Base-by-base conservation (phyloP, 2,329 filamentous ascomycete genomes). In the Ilyonectria robusta region DNA sequence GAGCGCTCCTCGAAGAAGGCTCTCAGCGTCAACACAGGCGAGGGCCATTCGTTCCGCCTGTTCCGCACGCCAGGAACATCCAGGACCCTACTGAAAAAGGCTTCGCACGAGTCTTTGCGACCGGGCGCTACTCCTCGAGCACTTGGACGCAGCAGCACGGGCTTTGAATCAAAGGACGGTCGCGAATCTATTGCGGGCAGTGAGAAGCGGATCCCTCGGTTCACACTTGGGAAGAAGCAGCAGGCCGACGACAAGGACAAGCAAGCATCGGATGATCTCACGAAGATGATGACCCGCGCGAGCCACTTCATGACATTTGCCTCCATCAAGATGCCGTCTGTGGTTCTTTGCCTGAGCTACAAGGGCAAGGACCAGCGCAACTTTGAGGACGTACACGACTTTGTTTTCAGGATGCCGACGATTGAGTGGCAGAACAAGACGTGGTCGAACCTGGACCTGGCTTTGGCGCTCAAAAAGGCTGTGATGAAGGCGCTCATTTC, bases 341-440 rank as follows among this genome's bases (percentile, higher is more conserved):
- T 99, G 73, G 94, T 98, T 2, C 89, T 99, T 37, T 99, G 96
- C 78, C 87, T 99, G 31, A 97, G 93, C 78, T 98, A 98, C 87
- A 97, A 98, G 81, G 96, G 97, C 77, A 97, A 94, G 79, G 94
- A 95, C 50, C 94, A 97, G 71, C 94, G 95, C 78, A 99, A 98
- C 76, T 88, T 99, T 64, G 94, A 98, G 82, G 97, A 99, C 80
- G 92, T 99, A 17, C 95, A 99, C 81, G 92, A 98, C 78, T 97
- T 99, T 73, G 96, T 99, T 55, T 99, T 99, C 88, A 91, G 94
- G 37, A 89, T 99, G 82, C 96, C 96, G 4, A 92, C 93, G 2
- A 91, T 99, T 53, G 96, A 99, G 79, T 98, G 97, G 83, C 91
- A 94, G 70, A 99, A 99, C 86, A 99, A 99, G 85, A 98, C 95